Evolutionary conservation across 2,329 filamentous ascomycete genomes (phyloP).

Genomic region (Rasamsonia emersonii): DNA sequence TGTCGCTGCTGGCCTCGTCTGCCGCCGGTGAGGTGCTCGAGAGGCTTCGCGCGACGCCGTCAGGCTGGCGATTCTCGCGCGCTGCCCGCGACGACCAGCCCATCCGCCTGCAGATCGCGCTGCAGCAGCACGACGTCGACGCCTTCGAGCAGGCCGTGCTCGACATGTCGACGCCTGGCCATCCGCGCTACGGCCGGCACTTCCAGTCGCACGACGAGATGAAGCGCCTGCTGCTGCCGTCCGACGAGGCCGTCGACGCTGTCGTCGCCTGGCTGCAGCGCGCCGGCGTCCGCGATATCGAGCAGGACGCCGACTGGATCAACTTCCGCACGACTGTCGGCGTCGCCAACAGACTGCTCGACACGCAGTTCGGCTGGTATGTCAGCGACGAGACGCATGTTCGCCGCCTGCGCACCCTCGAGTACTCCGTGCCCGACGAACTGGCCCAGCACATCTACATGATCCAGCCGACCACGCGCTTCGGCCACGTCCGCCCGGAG

Average conservation of each 20-base stretch:
- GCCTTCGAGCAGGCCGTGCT: constrained; percentile 39
- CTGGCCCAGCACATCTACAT: constrained; percentile 30
- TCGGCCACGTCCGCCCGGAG: constrained; percentile 27
- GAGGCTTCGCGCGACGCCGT: not conserved
- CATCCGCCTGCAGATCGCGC: constrained; percentile 26
- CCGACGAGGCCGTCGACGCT: constrained; percentile 27
- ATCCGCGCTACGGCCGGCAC: constrained; percentile 42
- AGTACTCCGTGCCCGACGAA: constrained; percentile 31
- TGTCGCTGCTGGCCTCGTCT: constrained; percentile 4
- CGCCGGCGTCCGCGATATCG: constrained; percentile 28
- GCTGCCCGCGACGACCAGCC: constrained; percentile 18
- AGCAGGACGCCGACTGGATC: constrained; percentile 31
- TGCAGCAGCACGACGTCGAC: constrained; percentile 25
- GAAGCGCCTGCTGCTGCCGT: constrained; percentile 41
- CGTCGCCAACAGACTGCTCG: constrained; percentile 28
- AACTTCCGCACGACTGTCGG: constrained; percentile 28
- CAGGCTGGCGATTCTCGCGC: constrained; percentile 25
- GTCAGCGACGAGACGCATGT: constrained; percentile 16
- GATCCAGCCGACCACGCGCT: constrained; percentile 35
- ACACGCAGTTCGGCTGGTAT: constrained; percentile 34
- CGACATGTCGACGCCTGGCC: constrained; percentile 42
- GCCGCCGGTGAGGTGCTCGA: constrained; percentile 3
- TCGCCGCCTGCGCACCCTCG: constrained; percentile 29
- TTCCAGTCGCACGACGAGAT: constrained; percentile 41
- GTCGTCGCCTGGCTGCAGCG: constrained; percentile 40